Evolutionary conservation across 1,139 yeast species (phyloP).

Genomic region (Scheffersomyces illinoinensis): DNA sequence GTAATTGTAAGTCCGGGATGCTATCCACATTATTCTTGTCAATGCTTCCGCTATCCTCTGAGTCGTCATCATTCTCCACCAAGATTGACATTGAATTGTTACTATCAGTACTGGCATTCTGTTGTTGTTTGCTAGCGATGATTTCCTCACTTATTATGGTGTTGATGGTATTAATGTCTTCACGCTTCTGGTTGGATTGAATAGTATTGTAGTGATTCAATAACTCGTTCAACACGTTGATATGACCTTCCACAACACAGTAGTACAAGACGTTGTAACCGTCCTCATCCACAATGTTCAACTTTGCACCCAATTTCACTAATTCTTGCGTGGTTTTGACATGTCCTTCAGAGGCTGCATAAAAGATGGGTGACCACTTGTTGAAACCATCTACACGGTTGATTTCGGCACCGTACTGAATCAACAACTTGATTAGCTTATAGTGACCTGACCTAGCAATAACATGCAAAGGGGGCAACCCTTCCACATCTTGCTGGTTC

Average conservation of each 20-base stretch:
- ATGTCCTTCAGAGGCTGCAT: constrained; percentile 88
- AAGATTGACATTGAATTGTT: constrained; percentile 25
- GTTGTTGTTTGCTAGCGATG: not conserved
- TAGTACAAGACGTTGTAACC: constrained; percentile 82
- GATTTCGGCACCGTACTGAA: constrained; percentile 74
- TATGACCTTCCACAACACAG: constrained; percentile 93
- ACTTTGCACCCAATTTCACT: constrained; percentile 70
- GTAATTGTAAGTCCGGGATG: constrained; percentile 87
- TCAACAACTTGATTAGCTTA: constrained; percentile 64
- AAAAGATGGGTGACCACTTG: constrained; percentile 92
- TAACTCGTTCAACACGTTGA: constrained; percentile 71
- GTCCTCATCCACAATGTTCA: constrained; percentile 77
- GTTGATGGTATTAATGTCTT: constrained; percentile 2
- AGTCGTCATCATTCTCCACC: constrained; percentile 37
- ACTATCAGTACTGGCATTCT: constrained; percentile 1
- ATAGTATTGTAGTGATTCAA: constrained; percentile 27
- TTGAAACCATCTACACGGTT: constrained; percentile 81
- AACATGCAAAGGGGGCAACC: constrained; percentile 84
- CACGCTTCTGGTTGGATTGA: not conserved
- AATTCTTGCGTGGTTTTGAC: constrained; percentile 68
- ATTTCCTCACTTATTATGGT: constrained; percentile 2
- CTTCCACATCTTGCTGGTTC: constrained; percentile 77
- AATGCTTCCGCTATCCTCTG: constrained; percentile 39
- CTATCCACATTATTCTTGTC: constrained; percentile 54
- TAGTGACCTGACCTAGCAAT: constrained; percentile 83